Evolutionary conservation across 2,329 filamentous ascomycete species (phyloP).

Genomic region (Sporothrix mexicana): DNA sequence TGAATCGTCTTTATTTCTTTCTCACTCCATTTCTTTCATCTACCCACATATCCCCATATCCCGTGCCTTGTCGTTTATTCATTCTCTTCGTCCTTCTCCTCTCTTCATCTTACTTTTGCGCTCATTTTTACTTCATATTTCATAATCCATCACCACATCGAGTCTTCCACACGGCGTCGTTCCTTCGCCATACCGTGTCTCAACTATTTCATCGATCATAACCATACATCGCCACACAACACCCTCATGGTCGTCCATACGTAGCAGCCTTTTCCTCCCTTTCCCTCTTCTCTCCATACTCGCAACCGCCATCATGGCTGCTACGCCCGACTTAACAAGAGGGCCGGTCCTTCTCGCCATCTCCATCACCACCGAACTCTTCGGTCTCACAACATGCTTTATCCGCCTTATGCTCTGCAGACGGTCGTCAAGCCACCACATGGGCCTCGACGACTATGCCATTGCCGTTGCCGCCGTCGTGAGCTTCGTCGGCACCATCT

Average conservation of each 20-base stretch:
- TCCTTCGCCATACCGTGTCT: no score
- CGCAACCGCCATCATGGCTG: constrained; percentile 36
- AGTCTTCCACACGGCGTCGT: background rate
- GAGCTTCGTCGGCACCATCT: constrained; percentile 46
- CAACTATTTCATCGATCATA: no score
- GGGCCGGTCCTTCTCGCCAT: constrained; percentile 48
- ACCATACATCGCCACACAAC: no score
- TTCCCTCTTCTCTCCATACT: background rate
- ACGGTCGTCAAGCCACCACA: constrained; percentile 39
- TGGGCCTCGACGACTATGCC: constrained; percentile 47
- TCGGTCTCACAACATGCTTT: constrained; percentile 46
- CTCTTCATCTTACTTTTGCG: background rate
- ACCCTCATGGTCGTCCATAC: background rate
- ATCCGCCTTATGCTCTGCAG: constrained; percentile 44
- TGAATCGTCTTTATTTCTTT: no score
- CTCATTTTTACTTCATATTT: constrained; percentile 27
- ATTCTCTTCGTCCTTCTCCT: background rate
- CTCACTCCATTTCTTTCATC: background rate
- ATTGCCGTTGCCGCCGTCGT: constrained; percentile 46
- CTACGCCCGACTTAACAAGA: constrained; percentile 41
- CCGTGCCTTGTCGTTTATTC: constrained; percentile 6
- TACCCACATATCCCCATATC: background rate
- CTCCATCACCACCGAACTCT: constrained; percentile 44
- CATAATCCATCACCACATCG: background rate
- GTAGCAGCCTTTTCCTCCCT: background rate